phyloP scores from a whole-genome alignment of 768 basidiomycete genomes.

The Podaxis mareebaensis region DNA sequence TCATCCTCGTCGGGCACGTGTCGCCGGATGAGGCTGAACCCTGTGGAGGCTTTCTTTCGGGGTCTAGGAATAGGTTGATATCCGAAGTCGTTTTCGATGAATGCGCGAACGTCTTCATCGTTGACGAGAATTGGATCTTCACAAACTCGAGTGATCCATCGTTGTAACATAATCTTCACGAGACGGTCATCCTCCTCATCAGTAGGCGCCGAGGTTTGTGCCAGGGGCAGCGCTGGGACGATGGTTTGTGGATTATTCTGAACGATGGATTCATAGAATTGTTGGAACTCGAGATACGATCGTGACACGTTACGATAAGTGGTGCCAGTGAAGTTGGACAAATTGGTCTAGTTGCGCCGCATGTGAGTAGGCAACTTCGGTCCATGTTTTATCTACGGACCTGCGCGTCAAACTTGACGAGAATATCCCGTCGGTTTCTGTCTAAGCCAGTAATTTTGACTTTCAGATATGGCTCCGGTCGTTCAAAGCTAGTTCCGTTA shows the following conservation, averaged over 20 bases:
- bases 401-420: constrained; percentile 94
- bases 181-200: constrained; percentile 98
- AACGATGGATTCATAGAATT: constrained; percentile 88
- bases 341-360: constrained; percentile 68
- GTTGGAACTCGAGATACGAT: constrained; percentile 92
- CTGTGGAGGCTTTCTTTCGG: constrained; percentile 68
- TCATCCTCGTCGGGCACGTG: constrained; percentile 94
- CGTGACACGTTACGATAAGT: constrained; percentile 94
- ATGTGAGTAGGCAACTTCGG: background rate
- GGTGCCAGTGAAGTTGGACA: constrained; percentile 86
- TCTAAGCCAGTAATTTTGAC: constrained; percentile 91
- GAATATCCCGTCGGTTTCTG: constrained; percentile 91
- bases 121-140: constrained; percentile 85
- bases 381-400: constrained; percentile 42
- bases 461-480: constrained; percentile 79
- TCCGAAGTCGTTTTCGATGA: constrained; percentile 97
- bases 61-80: constrained; percentile 83
- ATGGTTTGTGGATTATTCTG: constrained; percentile 95
- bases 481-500: constrained; percentile 75
- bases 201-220: constrained; percentile 94
- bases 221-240: constrained; percentile 91
- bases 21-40: constrained; percentile 76
- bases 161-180: constrained; percentile 91
- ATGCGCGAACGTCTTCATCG: constrained; percentile 93
- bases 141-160: constrained; percentile 92